Conservation (phyloP, 352 stramenopile species). For the Phytopythium montanum region DNA sequence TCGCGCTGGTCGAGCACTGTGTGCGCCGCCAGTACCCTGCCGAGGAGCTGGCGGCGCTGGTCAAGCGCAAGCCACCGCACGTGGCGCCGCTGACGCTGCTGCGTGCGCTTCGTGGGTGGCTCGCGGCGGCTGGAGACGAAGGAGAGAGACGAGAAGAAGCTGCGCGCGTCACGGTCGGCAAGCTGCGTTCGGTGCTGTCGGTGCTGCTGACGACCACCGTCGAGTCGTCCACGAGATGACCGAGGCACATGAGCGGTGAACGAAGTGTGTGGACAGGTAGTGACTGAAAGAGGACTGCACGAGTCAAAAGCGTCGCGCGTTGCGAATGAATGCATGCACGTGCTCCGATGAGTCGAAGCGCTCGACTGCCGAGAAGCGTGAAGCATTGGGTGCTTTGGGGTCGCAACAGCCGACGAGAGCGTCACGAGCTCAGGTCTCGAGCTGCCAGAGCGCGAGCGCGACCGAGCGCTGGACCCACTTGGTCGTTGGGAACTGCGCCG, state of each 20-base stretch:
- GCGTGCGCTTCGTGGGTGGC: conserved; percentile 29
- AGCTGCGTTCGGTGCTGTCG: conserved; percentile 40
- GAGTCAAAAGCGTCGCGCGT: neutral
- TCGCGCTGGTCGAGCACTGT: conserved; percentile 63
- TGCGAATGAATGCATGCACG: neutral
- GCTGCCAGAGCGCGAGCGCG: conserved; percentile 78
- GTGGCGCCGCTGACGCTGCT: conserved; percentile 61
- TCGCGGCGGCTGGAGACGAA: conserved; percentile 11
- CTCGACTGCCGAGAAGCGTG: neutral
- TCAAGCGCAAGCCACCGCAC: conserved; percentile 49
- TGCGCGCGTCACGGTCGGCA: conserved; percentile 36
- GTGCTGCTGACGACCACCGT: conserved; percentile 10
- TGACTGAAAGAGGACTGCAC: neutral
- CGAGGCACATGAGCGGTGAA: neutral
- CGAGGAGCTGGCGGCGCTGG: conserved; percentile 37
- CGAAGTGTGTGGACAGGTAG: neutral
- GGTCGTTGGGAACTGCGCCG: conserved; percentile 40
- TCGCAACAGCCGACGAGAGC: neutral
- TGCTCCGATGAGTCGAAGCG: neutral
- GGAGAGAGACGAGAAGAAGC: conserved; percentile 7
- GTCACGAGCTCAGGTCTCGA: conserved; percentile 23
- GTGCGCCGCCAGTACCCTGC: conserved; percentile 36
- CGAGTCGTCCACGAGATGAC: neutral
- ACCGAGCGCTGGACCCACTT: conserved; percentile 84
- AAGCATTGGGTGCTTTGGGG: too few species aligned